Evolutionary conservation across 495 filamentous ascomycete species (phyloP).

Genomic region (Aspergillus wentii): DNA sequence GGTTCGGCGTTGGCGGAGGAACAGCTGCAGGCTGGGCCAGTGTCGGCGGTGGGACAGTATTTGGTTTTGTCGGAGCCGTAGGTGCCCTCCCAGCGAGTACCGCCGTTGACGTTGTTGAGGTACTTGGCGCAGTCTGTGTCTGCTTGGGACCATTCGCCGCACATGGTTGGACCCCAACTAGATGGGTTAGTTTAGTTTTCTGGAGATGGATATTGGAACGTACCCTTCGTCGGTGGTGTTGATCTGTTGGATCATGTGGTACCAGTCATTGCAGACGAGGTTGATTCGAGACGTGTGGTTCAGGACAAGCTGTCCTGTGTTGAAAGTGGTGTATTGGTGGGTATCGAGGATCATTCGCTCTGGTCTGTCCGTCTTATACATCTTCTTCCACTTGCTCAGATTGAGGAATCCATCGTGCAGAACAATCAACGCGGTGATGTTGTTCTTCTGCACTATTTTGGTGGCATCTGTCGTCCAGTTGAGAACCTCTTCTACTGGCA

Average conservation of each 20-base stretch:
- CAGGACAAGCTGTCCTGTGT: slow-evolving; percentile 64
- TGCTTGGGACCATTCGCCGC: slow-evolving; percentile 97
- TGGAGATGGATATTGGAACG: slow-evolving; percentile 5
- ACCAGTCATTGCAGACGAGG: slow-evolving; percentile 86
- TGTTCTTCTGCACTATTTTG: slow-evolving; percentile 62
- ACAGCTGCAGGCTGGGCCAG: slow-evolving; percentile 61
- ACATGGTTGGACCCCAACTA: slow-evolving; percentile 92
- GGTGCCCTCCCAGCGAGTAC: slow-evolving; percentile 89
- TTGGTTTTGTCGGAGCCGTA: slow-evolving; percentile 57
- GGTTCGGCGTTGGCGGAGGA: slow-evolving; percentile 68
- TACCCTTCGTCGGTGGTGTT: slow-evolving; percentile 69
- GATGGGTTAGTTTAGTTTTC: slow-evolving; percentile 3
- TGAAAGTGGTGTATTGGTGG: slow-evolving; percentile 92
- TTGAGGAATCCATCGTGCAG: slow-evolving; percentile 86
- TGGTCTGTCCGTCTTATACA: slow-evolving; percentile 45
- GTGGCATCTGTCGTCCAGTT: slow-evolving; percentile 66
- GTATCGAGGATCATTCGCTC: slow-evolving; percentile 72
- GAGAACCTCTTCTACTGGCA: slow-evolving; percentile 55
- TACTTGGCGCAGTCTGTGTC: slow-evolving; percentile 91
- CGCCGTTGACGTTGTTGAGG: slow-evolving; percentile 85
- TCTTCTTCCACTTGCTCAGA: slow-evolving; percentile 71
- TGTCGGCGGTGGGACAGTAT: slow-evolving; percentile 62
- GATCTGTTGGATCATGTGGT: slow-evolving; percentile 63
- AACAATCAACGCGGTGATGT: slow-evolving; percentile 59
- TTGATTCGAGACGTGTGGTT: slow-evolving; percentile 72